Conservation (phyloP, 805 yeast genomes). For the Kuraishia piskuri region DNA sequence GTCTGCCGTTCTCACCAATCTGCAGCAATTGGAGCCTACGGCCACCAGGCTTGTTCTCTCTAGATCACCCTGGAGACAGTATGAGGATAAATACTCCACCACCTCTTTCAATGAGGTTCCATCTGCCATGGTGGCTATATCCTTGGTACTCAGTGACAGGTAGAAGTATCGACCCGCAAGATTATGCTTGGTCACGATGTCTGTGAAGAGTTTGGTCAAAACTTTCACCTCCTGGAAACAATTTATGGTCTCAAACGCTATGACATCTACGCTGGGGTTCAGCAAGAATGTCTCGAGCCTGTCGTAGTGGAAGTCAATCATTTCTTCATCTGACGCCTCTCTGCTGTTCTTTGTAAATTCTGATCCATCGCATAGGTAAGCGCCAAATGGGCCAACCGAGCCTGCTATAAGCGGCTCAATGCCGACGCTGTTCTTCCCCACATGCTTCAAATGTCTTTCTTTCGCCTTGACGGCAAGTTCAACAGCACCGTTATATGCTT, state of each 20-base stretch:
- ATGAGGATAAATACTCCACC: constrained; percentile 13
- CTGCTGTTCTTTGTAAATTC: constrained; percentile 70
- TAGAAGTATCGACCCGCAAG: constrained; percentile 10
- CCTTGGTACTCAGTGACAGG: constrained; percentile 31
- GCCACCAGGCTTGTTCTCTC: constrained; percentile 28
- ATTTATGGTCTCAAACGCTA: constrained; percentile 72
- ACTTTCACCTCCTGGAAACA: constrained; percentile 46
- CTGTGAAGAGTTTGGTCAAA: constrained; percentile 31
- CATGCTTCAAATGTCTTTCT: constrained; percentile 7
- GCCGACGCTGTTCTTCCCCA: background rate
- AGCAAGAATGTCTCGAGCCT: constrained; percentile 30
- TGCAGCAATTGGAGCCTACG: constrained; percentile 66
- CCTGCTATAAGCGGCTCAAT: constrained; percentile 35
- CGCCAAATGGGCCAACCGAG: constrained; percentile 74
- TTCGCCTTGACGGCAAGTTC: constrained; percentile 15
- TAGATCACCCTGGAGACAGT: constrained; percentile 9
- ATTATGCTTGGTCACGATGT: constrained; percentile 8
- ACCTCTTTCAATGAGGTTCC: constrained; percentile 34
- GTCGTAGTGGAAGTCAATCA: constrained; percentile 43
- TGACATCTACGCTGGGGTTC: constrained; percentile 38
- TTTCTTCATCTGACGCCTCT: constrained; percentile 23
- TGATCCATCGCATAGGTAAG: constrained; percentile 55
- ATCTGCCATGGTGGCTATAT: constrained; percentile 33
- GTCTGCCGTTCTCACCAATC: constrained; percentile 28
- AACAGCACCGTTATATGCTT: constrained; percentile 14